These are phyloP conservation scores for Monilinia fructicola DNA, from an alignment of 2,329 filamentous ascomycete species.

Conservation along the genomic window DNA sequence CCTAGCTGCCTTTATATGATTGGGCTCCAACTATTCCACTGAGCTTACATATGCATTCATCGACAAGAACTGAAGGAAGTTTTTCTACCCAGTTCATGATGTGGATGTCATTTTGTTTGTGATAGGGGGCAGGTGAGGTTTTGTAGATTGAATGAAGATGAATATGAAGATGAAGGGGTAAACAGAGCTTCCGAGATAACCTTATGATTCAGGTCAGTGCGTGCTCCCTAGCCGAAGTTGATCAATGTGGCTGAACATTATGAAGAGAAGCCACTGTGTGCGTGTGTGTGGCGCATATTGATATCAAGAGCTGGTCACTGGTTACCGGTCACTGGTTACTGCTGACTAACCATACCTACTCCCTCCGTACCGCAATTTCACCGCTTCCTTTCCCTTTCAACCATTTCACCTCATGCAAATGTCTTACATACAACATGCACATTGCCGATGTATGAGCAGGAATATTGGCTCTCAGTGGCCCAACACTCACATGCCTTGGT, in stretches of 20 bases:
- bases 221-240: no score
- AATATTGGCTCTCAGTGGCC: not conserved
- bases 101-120: not conserved
- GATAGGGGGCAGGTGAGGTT: no score
- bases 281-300: no score
- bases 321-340: not conserved
- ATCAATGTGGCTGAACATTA: not conserved
- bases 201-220: no score
- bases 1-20: not conserved
- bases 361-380: not conserved
- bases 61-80: no score
- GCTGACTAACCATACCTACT: no score
- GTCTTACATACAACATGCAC: not conserved
- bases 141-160: conserved; percentile 1
- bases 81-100: not conserved
- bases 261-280: not conserved
- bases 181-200: not conserved
- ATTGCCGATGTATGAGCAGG: not conserved
- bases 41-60: not conserved
- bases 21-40: no score
- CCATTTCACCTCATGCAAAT: not conserved
- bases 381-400: not conserved
- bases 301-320: not conserved
- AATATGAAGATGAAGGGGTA: not conserved
- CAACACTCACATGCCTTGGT: not conserved